phyloP scores from a whole-genome alignment of 768 basidiomycete genomes.

The Tricholoma sp. region DNA sequence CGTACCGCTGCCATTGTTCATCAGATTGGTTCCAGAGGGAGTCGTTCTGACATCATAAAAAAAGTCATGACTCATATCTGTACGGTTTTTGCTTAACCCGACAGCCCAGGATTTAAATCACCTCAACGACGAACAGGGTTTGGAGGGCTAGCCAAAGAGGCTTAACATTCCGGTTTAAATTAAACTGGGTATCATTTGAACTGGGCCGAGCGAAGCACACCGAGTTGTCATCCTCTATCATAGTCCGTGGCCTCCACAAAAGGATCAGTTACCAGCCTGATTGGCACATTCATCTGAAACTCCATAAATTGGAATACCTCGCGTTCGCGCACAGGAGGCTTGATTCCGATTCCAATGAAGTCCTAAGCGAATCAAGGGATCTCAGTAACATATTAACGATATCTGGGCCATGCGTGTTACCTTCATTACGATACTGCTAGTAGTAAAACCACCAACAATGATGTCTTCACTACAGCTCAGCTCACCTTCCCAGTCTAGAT shows the following conservation, averaged over 20 bases:
- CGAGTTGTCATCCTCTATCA: background rate
- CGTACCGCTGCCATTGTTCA: too few species aligned
- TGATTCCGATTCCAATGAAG: slow-evolving; percentile 45
- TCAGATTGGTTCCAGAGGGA: too few species aligned
- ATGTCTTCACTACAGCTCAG: slow-evolving; percentile 32
- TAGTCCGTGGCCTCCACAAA: slow-evolving; percentile 1
- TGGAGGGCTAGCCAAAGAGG: too few species aligned
- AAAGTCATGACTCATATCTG: too few species aligned
- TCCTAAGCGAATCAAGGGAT: slow-evolving; percentile 35
- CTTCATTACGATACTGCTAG: slow-evolving; percentile 37
- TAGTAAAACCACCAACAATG: slow-evolving; percentile 40
- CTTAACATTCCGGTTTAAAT: too few species aligned
- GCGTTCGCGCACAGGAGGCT: slow-evolving; percentile 24
- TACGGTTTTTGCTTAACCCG: too few species aligned
- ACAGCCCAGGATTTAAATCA: too few species aligned
- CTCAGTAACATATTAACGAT: background rate
- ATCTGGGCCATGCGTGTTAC: slow-evolving; percentile 13
- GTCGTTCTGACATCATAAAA: too few species aligned
- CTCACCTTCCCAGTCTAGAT: slow-evolving; percentile 62
- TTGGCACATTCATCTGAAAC: background rate
- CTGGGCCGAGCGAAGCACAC: background rate
- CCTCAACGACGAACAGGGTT: too few species aligned
- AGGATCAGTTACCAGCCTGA: slow-evolving; percentile 1
- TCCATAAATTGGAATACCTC: background rate
- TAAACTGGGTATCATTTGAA: background rate